phyloP scores from a whole-genome alignment of 192 early-diverging fungal species.

The Linnemannia zychae region DNA sequence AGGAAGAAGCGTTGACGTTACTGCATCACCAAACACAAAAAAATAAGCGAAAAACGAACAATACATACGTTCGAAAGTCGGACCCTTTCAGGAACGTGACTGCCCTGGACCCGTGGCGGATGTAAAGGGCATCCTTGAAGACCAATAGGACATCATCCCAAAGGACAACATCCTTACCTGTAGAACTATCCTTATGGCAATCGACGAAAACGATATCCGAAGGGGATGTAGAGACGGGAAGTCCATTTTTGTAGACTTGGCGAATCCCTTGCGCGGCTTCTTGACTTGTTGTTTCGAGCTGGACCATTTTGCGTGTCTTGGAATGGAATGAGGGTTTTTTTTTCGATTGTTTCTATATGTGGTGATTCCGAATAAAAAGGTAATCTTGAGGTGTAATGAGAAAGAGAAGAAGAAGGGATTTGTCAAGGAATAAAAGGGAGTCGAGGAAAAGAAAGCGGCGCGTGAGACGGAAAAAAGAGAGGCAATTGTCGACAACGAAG shows the following conservation, averaged over 20 bases:
- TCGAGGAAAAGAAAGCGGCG: neutral
- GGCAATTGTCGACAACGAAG: too few species aligned
- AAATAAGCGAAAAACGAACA: neutral
- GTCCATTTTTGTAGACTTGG: neutral
- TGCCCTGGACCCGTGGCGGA: neutral
- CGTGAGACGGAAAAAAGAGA: too few species aligned
- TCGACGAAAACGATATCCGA: conserved; percentile 4
- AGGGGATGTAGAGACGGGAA: neutral
- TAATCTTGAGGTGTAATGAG: neutral
- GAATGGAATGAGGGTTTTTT: neutral
- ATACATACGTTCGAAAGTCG: conserved; percentile 1
- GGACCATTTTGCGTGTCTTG: conserved; percentile 1
- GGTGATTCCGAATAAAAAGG: neutral
- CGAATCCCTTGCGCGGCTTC: neutral
- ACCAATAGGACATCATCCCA: conserved; percentile 1
- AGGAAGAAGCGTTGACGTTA: too few species aligned
- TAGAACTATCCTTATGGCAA: neutral
- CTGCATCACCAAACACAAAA: too few species aligned
- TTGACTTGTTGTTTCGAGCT: neutral
- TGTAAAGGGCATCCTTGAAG: neutral
- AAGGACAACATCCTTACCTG: neutral
- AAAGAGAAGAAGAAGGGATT: neutral
- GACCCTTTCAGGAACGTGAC: neutral
- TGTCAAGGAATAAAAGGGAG: neutral
- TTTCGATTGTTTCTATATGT: neutral